A percentile compares a stretch with the other conserved stretches of the same genome.
Evolutionary conservation across 2,329 filamentous ascomycete genomes (phyloP).

Genomic region (Colletotrichum liriopes): DNA sequence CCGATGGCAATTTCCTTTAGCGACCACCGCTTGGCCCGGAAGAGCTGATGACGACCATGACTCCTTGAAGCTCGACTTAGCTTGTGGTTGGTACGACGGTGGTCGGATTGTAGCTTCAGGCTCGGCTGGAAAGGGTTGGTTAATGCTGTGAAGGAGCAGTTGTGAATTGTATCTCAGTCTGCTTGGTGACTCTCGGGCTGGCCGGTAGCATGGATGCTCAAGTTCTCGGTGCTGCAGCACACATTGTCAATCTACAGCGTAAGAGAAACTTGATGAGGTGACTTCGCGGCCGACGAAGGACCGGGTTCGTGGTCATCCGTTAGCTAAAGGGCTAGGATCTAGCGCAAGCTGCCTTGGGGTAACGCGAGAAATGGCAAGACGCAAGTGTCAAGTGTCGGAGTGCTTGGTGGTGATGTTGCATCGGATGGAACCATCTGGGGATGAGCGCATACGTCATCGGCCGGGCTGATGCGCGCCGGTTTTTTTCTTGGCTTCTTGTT

Average conservation of each 20-base stretch:
- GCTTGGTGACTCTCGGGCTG: neutral
- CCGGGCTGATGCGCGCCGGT: neutral
- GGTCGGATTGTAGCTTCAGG: neutral
- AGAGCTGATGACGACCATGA: neutral
- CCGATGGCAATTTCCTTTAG: neutral
- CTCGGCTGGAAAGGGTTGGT: neutral
- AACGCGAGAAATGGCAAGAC: neutral
- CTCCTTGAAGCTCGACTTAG: neutral
- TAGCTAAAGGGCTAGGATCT: neutral
- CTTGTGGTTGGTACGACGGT: neutral
- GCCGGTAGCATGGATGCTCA: neutral
- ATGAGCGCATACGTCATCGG: slow-evolving; percentile 33
- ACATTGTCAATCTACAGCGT: neutral
- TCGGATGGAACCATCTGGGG: slow-evolving; percentile 1
- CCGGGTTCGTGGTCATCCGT: neutral
- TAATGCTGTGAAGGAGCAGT: neutral
- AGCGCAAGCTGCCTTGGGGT: neutral
- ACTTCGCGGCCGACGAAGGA: neutral
- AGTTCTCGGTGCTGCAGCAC: neutral
- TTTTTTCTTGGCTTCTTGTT: slow-evolving; percentile 21
- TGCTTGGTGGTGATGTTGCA: neutral
- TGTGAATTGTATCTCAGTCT: neutral
- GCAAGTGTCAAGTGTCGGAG: neutral
- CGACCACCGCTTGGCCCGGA: neutral
- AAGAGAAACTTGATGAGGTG: neutral